Percentiles rank a stretch among this genome's conserved stretches.
Evolutionary conservation across 1,284 basidiomycete genomes (phyloP).

Genomic region (Tilletia indica): DNA sequence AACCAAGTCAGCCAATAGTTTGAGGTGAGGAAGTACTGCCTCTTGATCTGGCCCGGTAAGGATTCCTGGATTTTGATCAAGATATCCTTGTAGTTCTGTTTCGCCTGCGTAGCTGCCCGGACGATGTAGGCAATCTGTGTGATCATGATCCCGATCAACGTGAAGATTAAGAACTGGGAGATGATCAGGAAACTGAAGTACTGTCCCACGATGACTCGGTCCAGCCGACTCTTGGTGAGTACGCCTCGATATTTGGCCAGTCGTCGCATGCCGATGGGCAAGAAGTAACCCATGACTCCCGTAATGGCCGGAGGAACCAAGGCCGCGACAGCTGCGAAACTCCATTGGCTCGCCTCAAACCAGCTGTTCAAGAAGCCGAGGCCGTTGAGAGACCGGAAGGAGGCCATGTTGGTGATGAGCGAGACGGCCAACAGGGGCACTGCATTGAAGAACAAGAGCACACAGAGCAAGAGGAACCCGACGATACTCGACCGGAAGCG

Average conservation of each 20-base stretch:
- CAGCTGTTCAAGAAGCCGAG: conserved; percentile 36
- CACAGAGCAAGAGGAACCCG: conserved; percentile 39
- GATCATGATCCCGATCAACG: conserved; percentile 51
- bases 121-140: conserved; percentile 38
- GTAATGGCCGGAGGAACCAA: conserved; percentile 50
- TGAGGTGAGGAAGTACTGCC: conserved; percentile 47
- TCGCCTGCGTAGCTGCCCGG: not conserved
- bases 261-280: conserved; percentile 49
- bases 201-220: conserved; percentile 42
- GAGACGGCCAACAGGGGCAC: conserved; percentile 47
- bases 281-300: conserved; percentile 40
- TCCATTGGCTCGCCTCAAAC: conserved; percentile 32
- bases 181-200: conserved; percentile 52
- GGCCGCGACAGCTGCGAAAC: conserved; percentile 49
- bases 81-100: conserved; percentile 1
- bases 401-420: conserved; percentile 47
- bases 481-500: conserved; percentile 37
- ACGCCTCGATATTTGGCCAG: conserved; percentile 53
- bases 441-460: conserved; percentile 50
- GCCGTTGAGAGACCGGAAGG: conserved; percentile 34
- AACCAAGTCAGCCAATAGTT: conserved; percentile 56
- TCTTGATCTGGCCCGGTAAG: conserved; percentile 36
- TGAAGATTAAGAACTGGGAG: conserved; percentile 54
- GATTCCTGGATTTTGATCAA: conserved; percentile 31
- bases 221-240: conserved; percentile 41